These are phyloP conservation scores for Cryptomeria japonica DNA, from an alignment of 75 land plant genomes.

Conservation along the genomic window DNA sequence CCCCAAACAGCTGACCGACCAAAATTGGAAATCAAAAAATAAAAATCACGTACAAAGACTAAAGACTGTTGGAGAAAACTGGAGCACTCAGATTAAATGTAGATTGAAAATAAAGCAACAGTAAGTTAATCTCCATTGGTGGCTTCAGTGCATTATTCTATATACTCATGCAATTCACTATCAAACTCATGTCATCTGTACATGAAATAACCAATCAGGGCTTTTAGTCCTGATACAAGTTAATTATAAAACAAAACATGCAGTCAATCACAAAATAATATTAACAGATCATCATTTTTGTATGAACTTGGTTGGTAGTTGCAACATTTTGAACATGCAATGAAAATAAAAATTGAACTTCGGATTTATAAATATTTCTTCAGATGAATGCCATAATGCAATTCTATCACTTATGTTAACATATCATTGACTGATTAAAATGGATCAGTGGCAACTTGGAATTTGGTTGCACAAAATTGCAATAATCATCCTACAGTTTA, in stretches of 20 bases:
- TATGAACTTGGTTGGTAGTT: background rate
- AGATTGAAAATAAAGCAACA: background rate
- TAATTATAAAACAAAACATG: background rate
- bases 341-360: background rate
- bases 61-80: background rate
- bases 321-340: background rate
- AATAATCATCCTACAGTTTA: background rate
- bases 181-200: background rate
- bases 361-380: background rate
- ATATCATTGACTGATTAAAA: background rate
- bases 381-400: background rate
- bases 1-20: conserved; percentile 76
- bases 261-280: background rate
- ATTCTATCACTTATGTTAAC: background rate
- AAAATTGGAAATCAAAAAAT: conserved; percentile 3
- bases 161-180: background rate
- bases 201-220: background rate
- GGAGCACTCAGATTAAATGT: background rate
- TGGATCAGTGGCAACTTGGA: background rate
- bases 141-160: background rate
- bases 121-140: background rate
- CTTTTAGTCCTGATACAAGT: background rate
- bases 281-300: background rate
- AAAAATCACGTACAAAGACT: background rate
- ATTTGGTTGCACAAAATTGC: background rate